phyloP scores from a whole-genome alignment of 768 basidiomycete species.

The Omphalotus guepiniiformis region DNA sequence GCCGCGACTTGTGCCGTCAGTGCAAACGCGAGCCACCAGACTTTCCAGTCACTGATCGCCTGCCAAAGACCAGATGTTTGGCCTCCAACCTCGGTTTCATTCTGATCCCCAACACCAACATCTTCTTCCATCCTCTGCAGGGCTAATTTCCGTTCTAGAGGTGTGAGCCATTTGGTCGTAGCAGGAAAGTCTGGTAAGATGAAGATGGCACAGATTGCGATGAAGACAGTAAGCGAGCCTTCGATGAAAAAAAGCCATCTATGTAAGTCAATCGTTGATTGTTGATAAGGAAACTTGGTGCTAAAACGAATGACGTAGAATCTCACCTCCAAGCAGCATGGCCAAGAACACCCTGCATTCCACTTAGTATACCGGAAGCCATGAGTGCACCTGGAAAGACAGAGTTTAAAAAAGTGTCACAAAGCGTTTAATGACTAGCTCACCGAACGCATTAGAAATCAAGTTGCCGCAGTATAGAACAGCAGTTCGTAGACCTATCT shows the following conservation, averaged over 20 bases:
- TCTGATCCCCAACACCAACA: conserved; percentile 46
- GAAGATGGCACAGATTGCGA: conserved; percentile 41
- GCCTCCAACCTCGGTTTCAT: conserved; percentile 33
- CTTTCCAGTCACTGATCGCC: conserved; percentile 75
- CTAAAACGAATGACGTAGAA: background rate
- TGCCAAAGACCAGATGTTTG: conserved; percentile 48
- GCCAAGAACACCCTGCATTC: conserved; percentile 46
- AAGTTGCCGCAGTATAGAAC: conserved; percentile 48
- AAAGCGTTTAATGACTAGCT: background rate
- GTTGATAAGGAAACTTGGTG: conserved; percentile 8
- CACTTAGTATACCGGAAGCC: conserved; percentile 41
- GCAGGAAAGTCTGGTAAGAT: conserved; percentile 48
- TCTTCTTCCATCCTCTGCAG: conserved; percentile 60
- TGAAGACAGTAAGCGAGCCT: conserved; percentile 38
- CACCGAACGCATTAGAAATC: conserved; percentile 52
- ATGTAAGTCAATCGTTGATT: conserved; percentile 7
- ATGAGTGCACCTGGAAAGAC: conserved; percentile 29
- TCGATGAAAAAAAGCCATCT: conserved; percentile 49
- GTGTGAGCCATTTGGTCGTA: conserved; percentile 31
- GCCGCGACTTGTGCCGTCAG: conserved; percentile 58
- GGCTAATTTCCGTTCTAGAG: conserved; percentile 37
- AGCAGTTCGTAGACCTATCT: conserved; percentile 38
- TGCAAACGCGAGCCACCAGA: conserved; percentile 75
- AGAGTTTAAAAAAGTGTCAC: background rate
- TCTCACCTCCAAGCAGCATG: conserved; percentile 48